Conservation (phyloP, 345 rosid species). For the Heritiera littoralis region DNA sequence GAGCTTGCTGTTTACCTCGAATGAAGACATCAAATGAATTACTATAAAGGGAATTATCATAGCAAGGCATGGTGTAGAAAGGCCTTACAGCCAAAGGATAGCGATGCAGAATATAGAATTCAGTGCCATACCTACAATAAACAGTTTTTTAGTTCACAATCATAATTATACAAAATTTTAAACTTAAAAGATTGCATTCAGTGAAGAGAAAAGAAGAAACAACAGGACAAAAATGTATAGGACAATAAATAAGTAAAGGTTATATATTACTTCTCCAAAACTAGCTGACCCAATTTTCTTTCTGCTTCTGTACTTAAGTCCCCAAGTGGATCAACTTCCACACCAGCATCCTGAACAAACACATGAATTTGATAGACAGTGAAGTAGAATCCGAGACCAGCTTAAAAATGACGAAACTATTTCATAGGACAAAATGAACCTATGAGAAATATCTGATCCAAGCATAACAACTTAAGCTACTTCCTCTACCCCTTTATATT, state of each 20-base stretch:
- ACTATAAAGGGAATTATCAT: conserved; percentile 67
- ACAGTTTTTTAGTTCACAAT: background rate
- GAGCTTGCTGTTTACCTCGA: conserved; percentile 51
- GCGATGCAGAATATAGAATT: conserved; percentile 81
- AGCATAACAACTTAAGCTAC: background rate
- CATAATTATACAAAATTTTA: background rate
- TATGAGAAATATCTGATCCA: background rate
- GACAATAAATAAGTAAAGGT: background rate
- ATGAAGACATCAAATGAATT: conserved; percentile 95
- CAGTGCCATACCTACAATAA: conserved; percentile 68
- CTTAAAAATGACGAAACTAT: background rate
- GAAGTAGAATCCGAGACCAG: background rate
- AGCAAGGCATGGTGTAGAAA: conserved; percentile 94
- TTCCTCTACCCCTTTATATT: background rate
- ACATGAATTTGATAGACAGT: background rate
- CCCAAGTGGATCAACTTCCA: conserved; percentile 83
- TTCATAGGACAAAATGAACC: background rate
- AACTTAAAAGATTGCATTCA: background rate
- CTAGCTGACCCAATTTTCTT: conserved; percentile 88
- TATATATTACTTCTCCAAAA: conserved; percentile 63
- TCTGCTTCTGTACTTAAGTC: conserved; percentile 88
- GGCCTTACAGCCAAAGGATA: conserved; percentile 86
- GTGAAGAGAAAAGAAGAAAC: background rate
- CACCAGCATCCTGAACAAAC: conserved; percentile 75
- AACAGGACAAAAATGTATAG: background rate